Evolutionary conservation across 164 flowering plant species (phyloP), one percentile per base, ranked within the genome.

Genomic region (Saururus chinensis): DNA sequence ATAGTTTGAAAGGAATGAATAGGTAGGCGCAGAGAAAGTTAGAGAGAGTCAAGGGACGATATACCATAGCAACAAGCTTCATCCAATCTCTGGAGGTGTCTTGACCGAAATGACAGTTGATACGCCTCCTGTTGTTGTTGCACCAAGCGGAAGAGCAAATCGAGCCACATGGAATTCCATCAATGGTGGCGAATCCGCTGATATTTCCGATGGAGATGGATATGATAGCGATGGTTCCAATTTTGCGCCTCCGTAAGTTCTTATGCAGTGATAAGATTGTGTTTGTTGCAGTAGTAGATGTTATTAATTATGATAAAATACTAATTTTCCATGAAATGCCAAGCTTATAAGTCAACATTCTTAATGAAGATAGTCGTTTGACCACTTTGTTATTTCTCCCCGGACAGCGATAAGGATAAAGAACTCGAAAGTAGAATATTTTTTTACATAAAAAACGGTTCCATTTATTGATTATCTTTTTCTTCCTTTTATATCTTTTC

Each of bases 221-320:
- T 93, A 90, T 63, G 96, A 90, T 60, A 86, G 91, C 66, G 96
- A 90, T 75, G 84, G 95, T 67, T 86, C 95, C 65, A 83, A 81
- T 66, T 88, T 82, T 60, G 88, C 88, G 26, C 88, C 91, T 25
- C 81, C 80, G 98, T 93, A 72, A 79, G 92, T 75, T 67, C 26
- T 53, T 55, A 45, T 12, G 49, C 49, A 12, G 14, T 45, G 14
- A 17, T 8, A 45, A 12, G 13, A 45, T 2, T 45, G 14, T 45
- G 17, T 12, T 12, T 45, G 14, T 12, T 45, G 49, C 2, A 45
- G 14, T 45, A 12, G 4, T 12, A 45, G 14, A 45, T 12, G 4
- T 45, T 45, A 45, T 45, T 17, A 12, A 45, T 12, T 45, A 12
- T n/a, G n/a, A n/a, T n/a, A n/a, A n/a, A n/a, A n/a, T n/a, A n/a